Evolutionary conservation across 2,329 filamentous ascomycete species (phyloP).

Genomic region (Dactylonectria macrodidyma): DNA sequence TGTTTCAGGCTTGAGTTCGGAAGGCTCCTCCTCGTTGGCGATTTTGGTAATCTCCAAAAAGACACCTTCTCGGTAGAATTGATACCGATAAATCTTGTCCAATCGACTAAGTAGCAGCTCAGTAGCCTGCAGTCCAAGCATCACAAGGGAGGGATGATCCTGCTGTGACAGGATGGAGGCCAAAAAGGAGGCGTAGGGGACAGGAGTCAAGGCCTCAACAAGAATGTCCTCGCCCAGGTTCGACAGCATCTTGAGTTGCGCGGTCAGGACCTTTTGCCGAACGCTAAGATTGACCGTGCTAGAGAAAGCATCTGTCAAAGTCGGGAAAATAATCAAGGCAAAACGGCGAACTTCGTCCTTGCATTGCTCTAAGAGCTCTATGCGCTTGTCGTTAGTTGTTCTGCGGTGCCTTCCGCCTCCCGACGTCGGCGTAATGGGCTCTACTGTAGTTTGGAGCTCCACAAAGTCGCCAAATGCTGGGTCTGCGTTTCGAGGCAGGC

Average conservation of each 20-base stretch:
- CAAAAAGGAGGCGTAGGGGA: constrained; percentile 95
- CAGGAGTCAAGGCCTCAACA: constrained; percentile 85
- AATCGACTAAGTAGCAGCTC: constrained; percentile 89
- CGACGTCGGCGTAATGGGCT: constrained; percentile 58
- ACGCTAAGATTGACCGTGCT: constrained; percentile 97
- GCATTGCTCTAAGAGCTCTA: constrained; percentile 87
- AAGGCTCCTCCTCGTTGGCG: constrained; percentile 65
- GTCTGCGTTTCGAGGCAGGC: constrained; percentile 71
- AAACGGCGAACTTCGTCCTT: constrained; percentile 91
- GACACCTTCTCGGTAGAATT: constrained; percentile 97
- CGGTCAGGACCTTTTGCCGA: constrained; percentile 92
- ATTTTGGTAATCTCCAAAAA: constrained; percentile 91
- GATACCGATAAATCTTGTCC: constrained; percentile 91
- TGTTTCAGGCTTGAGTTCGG: constrained; percentile 36
- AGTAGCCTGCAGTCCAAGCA: constrained; percentile 88
- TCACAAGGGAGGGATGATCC: constrained; percentile 90
- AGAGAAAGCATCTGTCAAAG: constrained; percentile 95
- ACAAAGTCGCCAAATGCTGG: constrained; percentile 60
- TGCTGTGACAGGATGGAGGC: constrained; percentile 96
- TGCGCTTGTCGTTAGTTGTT: constrained; percentile 82
- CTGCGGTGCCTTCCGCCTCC: constrained; percentile 47
- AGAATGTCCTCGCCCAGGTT: constrained; percentile 91
- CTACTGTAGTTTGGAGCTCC: constrained; percentile 57
- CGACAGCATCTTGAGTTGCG: constrained; percentile 98
- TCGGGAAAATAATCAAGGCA: constrained; percentile 92